phyloP scores from a whole-genome alignment of 2,329 filamentous ascomycete species.

The Blastomyces parvus region DNA sequence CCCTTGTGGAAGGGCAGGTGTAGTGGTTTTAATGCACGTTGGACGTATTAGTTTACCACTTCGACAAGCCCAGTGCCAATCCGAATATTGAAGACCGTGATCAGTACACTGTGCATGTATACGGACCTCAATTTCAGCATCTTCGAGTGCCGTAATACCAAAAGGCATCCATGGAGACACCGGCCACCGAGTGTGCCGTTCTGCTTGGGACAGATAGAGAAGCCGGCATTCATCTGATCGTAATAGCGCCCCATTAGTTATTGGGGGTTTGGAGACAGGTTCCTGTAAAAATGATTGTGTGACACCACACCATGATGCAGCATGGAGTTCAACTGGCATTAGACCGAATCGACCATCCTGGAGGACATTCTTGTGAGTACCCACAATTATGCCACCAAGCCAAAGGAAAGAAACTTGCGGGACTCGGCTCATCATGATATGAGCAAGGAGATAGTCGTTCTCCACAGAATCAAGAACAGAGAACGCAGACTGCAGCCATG shows the following conservation, averaged over 20 bases:
- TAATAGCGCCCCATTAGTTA: background rate
- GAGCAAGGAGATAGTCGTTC: background rate
- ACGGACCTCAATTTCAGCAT: background rate
- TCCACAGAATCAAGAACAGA: background rate
- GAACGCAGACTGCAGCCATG: background rate
- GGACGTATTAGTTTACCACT: background rate
- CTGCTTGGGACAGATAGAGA: background rate
- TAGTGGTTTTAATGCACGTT: background rate
- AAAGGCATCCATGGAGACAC: background rate
- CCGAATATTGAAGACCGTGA: background rate
- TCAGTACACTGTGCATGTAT: background rate
- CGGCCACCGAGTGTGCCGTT: background rate
- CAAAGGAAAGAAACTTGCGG: background rate
- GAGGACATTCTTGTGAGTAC: background rate
- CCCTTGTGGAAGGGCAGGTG: background rate
- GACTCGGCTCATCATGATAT: background rate
- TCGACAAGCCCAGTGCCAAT: background rate
- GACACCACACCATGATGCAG: background rate
- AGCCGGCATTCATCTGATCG: background rate
- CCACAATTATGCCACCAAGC: background rate
- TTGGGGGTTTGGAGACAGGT: background rate
- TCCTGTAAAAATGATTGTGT: background rate
- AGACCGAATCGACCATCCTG: background rate
- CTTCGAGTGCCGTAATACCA: background rate
- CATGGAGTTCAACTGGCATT: background rate